Evolutionary conservation across 176 grass and related monocot species (phyloP).

Genomic region (Lolium perenne): DNA sequence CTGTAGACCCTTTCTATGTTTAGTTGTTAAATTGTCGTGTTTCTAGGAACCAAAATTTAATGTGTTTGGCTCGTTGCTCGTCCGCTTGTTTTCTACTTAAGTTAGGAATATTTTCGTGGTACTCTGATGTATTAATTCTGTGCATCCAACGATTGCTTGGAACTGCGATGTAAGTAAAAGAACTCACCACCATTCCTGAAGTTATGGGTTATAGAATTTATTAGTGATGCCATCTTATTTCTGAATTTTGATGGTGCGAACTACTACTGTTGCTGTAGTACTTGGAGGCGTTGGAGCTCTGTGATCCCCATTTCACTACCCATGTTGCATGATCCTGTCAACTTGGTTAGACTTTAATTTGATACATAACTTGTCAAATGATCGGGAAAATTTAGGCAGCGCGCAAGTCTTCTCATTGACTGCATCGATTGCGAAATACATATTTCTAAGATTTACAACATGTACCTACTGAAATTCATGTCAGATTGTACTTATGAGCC

Average conservation of each 20-base stretch:
- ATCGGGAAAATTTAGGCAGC: not conserved
- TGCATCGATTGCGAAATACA: not conserved
- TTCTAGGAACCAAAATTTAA: not conserved
- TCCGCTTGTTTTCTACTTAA: not conserved
- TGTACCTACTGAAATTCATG: not conserved
- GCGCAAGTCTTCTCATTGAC: not conserved
- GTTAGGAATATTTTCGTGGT: not conserved
- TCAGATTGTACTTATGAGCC: not conserved
- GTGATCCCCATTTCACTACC: not conserved
- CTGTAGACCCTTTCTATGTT: not conserved
- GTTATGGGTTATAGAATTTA: not conserved
- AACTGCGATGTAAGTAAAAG: not conserved
- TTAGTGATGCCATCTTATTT: conserved; percentile 12
- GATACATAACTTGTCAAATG: not conserved
- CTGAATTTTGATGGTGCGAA: not conserved
- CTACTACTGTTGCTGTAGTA: too few relatives aligned
- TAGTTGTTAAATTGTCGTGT: conserved; percentile 15
- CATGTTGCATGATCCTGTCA: not conserved
- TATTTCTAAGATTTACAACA: not conserved
- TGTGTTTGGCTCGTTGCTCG: not conserved
- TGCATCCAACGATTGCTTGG: not conserved
- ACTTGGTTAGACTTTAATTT: not conserved
- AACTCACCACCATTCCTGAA: not conserved
- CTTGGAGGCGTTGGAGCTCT: not conserved
- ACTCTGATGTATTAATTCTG: not conserved